Base-by-base conservation (phyloP, 164 flowering plant genomes). In the Liriodendron chinense region DNA sequence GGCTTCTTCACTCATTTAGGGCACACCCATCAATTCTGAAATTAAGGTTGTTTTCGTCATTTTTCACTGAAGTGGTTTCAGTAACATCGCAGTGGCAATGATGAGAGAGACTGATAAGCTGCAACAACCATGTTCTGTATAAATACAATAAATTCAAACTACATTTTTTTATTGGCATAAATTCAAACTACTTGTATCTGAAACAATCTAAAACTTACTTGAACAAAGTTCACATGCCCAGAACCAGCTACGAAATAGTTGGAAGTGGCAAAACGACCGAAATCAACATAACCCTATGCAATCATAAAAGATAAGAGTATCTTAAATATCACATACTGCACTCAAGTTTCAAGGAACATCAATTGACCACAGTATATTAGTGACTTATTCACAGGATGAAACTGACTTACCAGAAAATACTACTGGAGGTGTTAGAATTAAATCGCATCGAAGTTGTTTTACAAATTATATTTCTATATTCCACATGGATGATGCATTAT, bases 241-340 rank as follows among this genome's bases (percentile, higher is more conserved):
- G 96, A 84, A 76, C 94, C 89, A 82, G 94, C 78, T 72, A 75
- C 86, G 82, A 93, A 93, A 82, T 87, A 61, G 76, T 84, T 86
- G 73, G 80, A 83, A 62, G 72, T 69, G 76, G 89, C 87, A 84
- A 86, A 95, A 71, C 92, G 88, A 9, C 98, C 99, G 84, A 87
- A 95, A 81, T 88, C 89, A 26, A 92, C 82, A 85, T 90, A 95
- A 59, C 99, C 98, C 99, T 93, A 86, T 77, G 80, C 65, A 76
- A 72, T n/a, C n/a, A 61, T 7, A 56, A 53, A 53, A 14, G 24
- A 67, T 21, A 74, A 25, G 47, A 53, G 9, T 10, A 50, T 71
- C 7, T 23, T 53, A 14, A 23, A 25, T 10, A 16, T 14, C 18
- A 20, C 21, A 67, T 10, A 67, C 69, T 67, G 26, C 20, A 28